Base-by-base conservation (phyloP, 345 rosid genomes). In the Lagerstroemia speciosa region DNA sequence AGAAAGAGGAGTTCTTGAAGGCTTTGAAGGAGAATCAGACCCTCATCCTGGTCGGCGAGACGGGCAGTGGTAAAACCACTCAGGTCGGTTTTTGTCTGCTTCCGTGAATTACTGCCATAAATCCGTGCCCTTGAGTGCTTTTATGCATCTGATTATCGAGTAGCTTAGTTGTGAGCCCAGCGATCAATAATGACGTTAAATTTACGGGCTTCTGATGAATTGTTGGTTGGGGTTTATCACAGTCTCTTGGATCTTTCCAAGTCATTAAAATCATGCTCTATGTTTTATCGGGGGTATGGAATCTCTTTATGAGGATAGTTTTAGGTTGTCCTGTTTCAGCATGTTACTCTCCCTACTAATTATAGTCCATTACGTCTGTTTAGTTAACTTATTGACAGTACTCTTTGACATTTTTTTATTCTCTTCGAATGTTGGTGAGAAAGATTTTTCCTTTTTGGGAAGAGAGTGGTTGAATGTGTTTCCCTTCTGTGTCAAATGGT, bases 21-120 rank as follows among this genome's bases (percentile, higher is more conserved):
- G 91, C 62, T 17, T 73, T 91, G 73, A 88, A 58, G 65, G 63
- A 66, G 52, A 87, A 80, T 75, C 98, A 89, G 78, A 88, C 84
- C 12, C 71, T 94, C 22, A 78, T 94, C 40, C 83, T 94, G 40
- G 98, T 94, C 31, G 99, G 99, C 46, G 99, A 94, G 78, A 91
- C 96, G 4, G 98, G 99, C 64, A 91, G 98, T 68, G 99, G 98
- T 38, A 94, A 94, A 87, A 91, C 98, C 7, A 91, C 98, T 29
- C 98, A 94, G 95, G 98, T 89, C 65, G 45, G 86, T 77, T 17
- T 27, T 41, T 37, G 46, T 64, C 45, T 37, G 26, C 26, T 64
- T 26, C 17, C n/a, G 7, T 50, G 60, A 22, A n/a, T n/a, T 53
- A 22, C 30, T 53, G 27, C 60, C 11, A 8, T 53, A 20, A 48